Evolutionary conservation across 257 asterid species (phyloP), one percentile per base, ranked within the genome.

Genomic region (Leptodermis oblonga): DNA sequence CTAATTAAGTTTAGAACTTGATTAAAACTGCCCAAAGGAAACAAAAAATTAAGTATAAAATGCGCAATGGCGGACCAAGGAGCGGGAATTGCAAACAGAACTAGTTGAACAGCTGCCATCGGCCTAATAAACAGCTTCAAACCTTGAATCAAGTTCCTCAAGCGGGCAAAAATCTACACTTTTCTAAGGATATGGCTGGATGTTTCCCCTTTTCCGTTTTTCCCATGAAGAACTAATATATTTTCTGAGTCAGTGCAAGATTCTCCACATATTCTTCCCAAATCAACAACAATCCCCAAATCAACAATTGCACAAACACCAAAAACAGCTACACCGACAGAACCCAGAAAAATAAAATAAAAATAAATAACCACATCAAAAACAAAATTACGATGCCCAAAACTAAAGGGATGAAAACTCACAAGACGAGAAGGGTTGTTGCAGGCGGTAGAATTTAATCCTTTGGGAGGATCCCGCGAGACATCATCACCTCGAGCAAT

Each of bases 371-470:
- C n/a, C 8, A 30, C 25, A 46, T 17, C 2, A 15, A 1, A 6
- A 13, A 52, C 13, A 31, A 65, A 37, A 36, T 7, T 8, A 8
- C 18, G 28, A 53, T 10, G 4, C 25, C 46, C 20, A n/a, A 4
- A 37, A 67, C 51, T 20, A 17, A 31, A 48, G 2, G 23, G 0
- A 52, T 3, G 30, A 20, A 70, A n/a, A 30, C 59, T 65, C 62
- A 76, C 81, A 70, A 68, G 62, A 53, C 70, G 72, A 61, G 11
- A 72, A 15, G 81, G 81, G 31, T 76, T 60, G 39, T 60, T 62
- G 77, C 81, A 76, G 67, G 66, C 54, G 46, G 63, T 67, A 45
- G 75, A 70, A 73, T 73, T 73, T 18, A 66, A 39, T 41, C 66
- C 62, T 6, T 71, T 76, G 48, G 73, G 53, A 33, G 77, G 55